Evolutionary conservation across 2,329 filamentous ascomycete species (phyloP), one percentile per base, ranked within the genome.

Genomic region (Basipetospora sp.): DNA sequence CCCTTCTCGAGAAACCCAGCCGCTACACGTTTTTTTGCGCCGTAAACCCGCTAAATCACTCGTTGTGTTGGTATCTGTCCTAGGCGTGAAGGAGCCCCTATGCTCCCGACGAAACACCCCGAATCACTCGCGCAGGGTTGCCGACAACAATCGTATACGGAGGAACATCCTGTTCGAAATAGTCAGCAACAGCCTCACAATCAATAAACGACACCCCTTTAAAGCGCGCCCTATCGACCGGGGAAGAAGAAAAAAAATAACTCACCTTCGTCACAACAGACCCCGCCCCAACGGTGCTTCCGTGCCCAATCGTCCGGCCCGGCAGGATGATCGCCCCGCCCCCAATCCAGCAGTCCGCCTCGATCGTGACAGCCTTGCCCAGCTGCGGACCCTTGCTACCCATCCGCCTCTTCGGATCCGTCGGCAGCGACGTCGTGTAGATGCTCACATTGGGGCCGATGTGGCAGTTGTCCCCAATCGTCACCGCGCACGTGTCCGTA

Each of bases 381-480:
- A 77, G 58, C 50, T 82, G 78, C 5, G 73, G 71, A 25, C 80
- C 83, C 45, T 77, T 74, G 33, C 75, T 79, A 5, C 85, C 87
- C 48, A 80, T 74, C 16, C 84, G 70, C 44, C 72, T 69, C 53
- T 80, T 75, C 19, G 79, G 74, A 52, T 92, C 84, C 11, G 77
- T 75, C 30, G 77, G 75, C 34, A 80, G 67, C 30, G 75, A 80
- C 25, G 78, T 74, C 13, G 81, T 86, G 51, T 85, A 82, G 46
- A 96, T 81, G 45, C 76, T 88, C 41, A 94, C 88, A 47, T 87
- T 84, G 1, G 84, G 81, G 3, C 85, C 85, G 45, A 87, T 78
- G 52, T 80, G 71, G 36, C 74, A 76, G 41, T 82, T 74, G 43
- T 83, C 74, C 3, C 87, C 87, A 49, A 96, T 86, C 33, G 66